Evolutionary conservation across 148 eudicot genomes (phyloP).

Genomic region (Talinum fruticosum): DNA sequence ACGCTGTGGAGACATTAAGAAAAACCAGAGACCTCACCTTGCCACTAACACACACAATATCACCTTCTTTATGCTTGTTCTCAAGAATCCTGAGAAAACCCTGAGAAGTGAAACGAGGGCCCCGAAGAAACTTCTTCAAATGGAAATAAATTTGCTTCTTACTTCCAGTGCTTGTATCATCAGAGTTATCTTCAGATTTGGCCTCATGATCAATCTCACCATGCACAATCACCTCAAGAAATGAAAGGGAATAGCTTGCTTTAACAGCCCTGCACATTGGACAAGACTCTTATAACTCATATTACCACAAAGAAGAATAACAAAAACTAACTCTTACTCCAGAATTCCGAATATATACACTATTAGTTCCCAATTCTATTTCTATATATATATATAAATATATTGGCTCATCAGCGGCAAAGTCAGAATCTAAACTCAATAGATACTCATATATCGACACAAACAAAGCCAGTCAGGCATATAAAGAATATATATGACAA

Average conservation of each 20-base stretch:
- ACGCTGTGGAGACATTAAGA: slow-evolving; percentile 8
- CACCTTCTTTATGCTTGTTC: slow-evolving; percentile 80
- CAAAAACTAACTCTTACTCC: not conserved
- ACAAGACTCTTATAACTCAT: slow-evolving; percentile 2
- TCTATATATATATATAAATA: no score
- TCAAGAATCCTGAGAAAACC: slow-evolving; percentile 69
- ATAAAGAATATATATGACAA: not conserved
- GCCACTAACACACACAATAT: slow-evolving; percentile 88
- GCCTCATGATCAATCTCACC: slow-evolving; percentile 53
- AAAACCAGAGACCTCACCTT: slow-evolving; percentile 55
- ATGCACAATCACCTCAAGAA: slow-evolving; percentile 81
- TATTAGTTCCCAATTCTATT: not conserved
- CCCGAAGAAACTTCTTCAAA: slow-evolving; percentile 82
- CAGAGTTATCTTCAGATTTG: slow-evolving; percentile 35
- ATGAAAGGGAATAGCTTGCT: slow-evolving; percentile 64
- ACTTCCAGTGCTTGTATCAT: slow-evolving; percentile 33
- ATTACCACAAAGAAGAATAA: not conserved
- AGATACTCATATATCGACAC: no score
- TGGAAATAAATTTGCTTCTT: slow-evolving; percentile 62
- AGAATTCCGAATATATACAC: not conserved
- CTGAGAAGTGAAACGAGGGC: slow-evolving; percentile 65
- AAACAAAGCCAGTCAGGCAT: not conserved
- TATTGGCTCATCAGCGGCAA: not conserved
- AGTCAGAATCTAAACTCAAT: not conserved
- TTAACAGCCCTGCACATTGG: slow-evolving; percentile 60